phyloP scores from a whole-genome alignment of 768 basidiomycete species.

The Phaffia australis region DNA sequence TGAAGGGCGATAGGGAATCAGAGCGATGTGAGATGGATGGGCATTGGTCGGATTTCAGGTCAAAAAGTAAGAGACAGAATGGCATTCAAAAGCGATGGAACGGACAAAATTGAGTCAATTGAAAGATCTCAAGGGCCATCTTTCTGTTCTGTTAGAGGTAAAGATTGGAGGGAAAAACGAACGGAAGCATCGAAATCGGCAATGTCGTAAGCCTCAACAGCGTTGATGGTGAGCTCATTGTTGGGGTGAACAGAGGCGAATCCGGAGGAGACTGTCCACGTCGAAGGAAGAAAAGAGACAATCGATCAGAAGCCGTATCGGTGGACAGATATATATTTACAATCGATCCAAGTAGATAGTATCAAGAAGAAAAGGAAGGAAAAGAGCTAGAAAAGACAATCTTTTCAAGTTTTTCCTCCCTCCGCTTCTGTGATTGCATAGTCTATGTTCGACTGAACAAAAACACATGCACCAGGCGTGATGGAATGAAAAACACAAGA shows the following conservation, averaged over 20 bases:
- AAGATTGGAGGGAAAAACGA: slow-evolving; percentile 45
- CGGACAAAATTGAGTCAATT: slow-evolving; percentile 11
- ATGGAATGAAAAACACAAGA: not conserved
- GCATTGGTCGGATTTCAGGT: not conserved
- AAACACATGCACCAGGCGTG: not conserved
- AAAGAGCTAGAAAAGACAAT: slow-evolving; percentile 8
- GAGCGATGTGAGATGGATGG: not conserved
- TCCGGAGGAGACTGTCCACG: slow-evolving; percentile 68
- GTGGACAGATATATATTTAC: slow-evolving; percentile 4
- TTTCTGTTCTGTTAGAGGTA: slow-evolving; percentile 62
- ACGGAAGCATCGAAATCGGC: slow-evolving; percentile 23
- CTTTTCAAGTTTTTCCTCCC: not conserved
- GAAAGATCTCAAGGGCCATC: not conserved
- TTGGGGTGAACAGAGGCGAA: slow-evolving; percentile 97
- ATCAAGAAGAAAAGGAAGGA: not conserved
- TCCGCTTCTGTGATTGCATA: not conserved
- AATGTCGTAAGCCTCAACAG: slow-evolving; percentile 69
- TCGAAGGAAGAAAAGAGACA: not conserved
- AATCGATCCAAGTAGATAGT: not conserved
- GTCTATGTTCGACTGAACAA: not conserved
- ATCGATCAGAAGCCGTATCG: not conserved
- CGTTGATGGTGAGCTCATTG: slow-evolving; percentile 93
- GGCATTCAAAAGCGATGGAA: not conserved
- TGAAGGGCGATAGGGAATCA: slow-evolving; percentile 1
- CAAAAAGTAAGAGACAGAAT: not conserved